Base-by-base conservation (phyloP, 306 rosid species). In the Dryas alaskensis region DNA sequence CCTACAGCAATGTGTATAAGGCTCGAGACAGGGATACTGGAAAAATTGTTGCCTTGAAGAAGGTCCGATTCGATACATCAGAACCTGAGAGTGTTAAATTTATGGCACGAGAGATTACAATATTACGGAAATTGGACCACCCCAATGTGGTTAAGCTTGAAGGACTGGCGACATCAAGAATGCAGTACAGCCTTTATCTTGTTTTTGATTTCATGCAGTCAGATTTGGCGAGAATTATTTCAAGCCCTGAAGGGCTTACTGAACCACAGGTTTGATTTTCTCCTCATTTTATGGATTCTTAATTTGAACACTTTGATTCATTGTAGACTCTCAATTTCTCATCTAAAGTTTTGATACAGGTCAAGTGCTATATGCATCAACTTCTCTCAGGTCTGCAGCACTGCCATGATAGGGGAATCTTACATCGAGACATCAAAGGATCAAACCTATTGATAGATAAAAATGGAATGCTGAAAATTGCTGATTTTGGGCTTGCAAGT, bases 1-100 rank as follows among this genome's bases (percentile, higher is more conserved):
- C 97, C 71, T 91, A 93, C 73, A 93, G 97, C 91, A 93, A 93
- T 82, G 97, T 91, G 60, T 91, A 91, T 66, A 91, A 91, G 89
- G 97, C 98, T 74, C 83, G 89, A 68, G 98, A 93, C 60, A 82
- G 90, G 76, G 83, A 87, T 64, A 88, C 91, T 0, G 82, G 90
- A 54, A 89, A 89, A 72, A 84, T 89, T 70, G 97, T 93, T 64
- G 97, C 97, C 70, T 80, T 93, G 44, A 93, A 93, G 85, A 93
- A 91, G 85, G 97, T 93, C 53, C 85, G 82, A 6, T 91, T 91
- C 73, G 89, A 93, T 76, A 91, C 92, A 63, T 82, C 94, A 54
- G 87, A 93, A 68, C 96, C 96, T 0, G 96, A 85, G 81, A 89
- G 98, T 81, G 82, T 93, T 53, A 93, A 89, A 61, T 91, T 93